phyloP scores from a whole-genome alignment of 73 alveolate species.

The Paramecium bursaria region DNA sequence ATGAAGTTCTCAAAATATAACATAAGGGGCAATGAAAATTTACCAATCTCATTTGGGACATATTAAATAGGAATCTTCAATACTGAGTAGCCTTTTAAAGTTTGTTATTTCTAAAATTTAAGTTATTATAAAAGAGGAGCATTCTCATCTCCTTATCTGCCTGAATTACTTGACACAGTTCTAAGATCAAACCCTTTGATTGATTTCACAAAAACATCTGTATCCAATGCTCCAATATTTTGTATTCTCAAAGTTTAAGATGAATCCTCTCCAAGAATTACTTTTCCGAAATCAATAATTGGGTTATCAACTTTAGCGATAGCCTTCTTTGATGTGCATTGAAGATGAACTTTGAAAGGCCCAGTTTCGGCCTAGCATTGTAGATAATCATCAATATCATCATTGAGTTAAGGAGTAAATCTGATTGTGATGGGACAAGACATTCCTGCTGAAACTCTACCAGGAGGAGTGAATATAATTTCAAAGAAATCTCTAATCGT shows the following conservation, averaged over 20 bases:
- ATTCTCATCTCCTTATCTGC: constrained; percentile 35
- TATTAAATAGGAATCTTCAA: constrained; percentile 81
- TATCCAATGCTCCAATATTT: constrained; percentile 92
- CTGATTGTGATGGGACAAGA: constrained; percentile 92
- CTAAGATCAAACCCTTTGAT: constrained; percentile 78
- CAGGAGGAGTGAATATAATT: constrained; percentile 93
- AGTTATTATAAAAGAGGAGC: constrained; percentile 70
- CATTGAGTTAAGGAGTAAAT: constrained; percentile 93
- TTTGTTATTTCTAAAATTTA: constrained; percentile 72
- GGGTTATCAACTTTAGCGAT: constrained; percentile 84
- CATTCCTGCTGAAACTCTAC: constrained; percentile 98
- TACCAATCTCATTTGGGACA: constrained; percentile 88
- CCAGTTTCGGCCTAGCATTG: constrained; percentile 97
- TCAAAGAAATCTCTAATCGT: constrained; percentile 88
- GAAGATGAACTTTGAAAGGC: constrained; percentile 87
- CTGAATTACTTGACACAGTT: constrained; percentile 64
- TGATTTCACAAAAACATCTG: constrained; percentile 78
- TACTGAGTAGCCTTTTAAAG: constrained; percentile 85
- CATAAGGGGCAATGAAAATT: constrained; percentile 73
- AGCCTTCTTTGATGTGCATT: constrained; percentile 93
- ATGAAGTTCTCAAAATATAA: constrained; percentile 83
- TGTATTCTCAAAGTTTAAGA: constrained; percentile 77
- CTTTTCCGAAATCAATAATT: constrained; percentile 92
- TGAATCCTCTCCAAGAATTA: constrained; percentile 92
- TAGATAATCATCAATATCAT: constrained; percentile 88